phyloP scores from a whole-genome alignment of 2,329 filamentous ascomycete genomes.

The Exophiala viscosa region DNA sequence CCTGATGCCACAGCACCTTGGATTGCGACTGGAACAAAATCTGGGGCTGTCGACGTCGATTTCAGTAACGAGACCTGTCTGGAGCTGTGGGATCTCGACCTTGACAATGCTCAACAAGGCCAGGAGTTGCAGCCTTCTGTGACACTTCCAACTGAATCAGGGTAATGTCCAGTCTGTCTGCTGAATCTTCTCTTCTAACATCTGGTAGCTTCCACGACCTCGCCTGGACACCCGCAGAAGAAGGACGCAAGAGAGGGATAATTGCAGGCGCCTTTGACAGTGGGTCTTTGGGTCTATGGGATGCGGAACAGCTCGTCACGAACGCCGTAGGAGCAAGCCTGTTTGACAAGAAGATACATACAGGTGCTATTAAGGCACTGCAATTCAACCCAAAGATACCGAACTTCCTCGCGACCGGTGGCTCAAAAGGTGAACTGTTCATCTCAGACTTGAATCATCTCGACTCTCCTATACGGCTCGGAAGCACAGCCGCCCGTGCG shows the following conservation, averaged over 20 bases:
- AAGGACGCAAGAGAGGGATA: constrained; percentile 75
- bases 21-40: constrained; percentile 88
- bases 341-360: constrained; percentile 84
- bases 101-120: constrained; percentile 71
- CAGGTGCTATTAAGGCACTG: constrained; percentile 84
- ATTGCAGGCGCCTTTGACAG: constrained; percentile 95
- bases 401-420: constrained; percentile 86
- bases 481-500: constrained; percentile 79
- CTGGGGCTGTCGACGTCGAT: constrained; percentile 91
- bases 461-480: constrained; percentile 80
- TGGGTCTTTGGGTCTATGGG: constrained; percentile 89
- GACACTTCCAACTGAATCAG: constrained; percentile 82
- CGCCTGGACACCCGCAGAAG: constrained; percentile 81
- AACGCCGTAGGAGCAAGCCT: constrained; percentile 69
- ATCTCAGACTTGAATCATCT: constrained; percentile 93
- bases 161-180: constrained; percentile 51
- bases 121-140: constrained; percentile 81
- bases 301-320: constrained; percentile 66
- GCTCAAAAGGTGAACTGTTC: constrained; percentile 92
- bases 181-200: constrained; percentile 5
- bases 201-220: constrained; percentile 83
- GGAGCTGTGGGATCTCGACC: constrained; percentile 89
- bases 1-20: constrained; percentile 73
- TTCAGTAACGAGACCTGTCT: constrained; percentile 97
- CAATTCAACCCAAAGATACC: constrained; percentile 95